Conservation (phyloP, 1,284 basidiomycete genomes). For the Leccinum angustisporum region DNA sequence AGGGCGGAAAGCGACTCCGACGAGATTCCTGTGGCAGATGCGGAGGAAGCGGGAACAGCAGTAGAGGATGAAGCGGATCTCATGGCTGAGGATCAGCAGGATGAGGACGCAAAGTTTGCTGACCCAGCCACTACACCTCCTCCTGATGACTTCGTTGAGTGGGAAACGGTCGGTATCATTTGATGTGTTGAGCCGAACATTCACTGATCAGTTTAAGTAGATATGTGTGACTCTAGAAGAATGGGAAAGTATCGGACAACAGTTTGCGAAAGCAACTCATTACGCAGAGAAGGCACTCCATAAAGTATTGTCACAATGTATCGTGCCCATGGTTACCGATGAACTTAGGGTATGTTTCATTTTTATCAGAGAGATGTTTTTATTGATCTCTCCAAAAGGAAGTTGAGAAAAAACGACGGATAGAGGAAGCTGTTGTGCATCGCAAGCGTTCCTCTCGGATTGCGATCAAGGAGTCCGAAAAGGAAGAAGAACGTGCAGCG, state of each 20-base stretch:
- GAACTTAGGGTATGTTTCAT: constrained; percentile 44
- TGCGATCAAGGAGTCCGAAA: constrained; percentile 69
- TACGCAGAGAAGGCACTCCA: constrained; percentile 78
- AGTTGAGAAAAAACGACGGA: constrained; percentile 54
- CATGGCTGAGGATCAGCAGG: constrained; percentile 5
- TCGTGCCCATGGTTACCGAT: constrained; percentile 68
- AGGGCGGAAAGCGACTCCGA: constrained; percentile 15
- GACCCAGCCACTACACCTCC: constrained; percentile 12
- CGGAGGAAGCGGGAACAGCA: constrained; percentile 3
- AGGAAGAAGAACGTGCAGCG: constrained; percentile 61
- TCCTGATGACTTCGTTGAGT: constrained; percentile 68
- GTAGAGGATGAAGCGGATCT: background rate
- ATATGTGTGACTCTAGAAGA: constrained; percentile 78
- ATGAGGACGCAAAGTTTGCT: background rate
- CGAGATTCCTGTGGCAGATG: constrained; percentile 1
- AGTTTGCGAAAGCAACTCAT: constrained; percentile 73
- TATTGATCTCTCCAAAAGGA: constrained; percentile 45
- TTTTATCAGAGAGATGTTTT: constrained; percentile 1
- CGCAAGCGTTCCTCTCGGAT: constrained; percentile 85
- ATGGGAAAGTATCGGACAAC: constrained; percentile 74
- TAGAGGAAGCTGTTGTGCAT: constrained; percentile 70
- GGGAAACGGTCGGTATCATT: constrained; percentile 70
- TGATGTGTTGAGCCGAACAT: background rate
- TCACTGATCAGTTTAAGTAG: constrained; percentile 37
- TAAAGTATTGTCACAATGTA: constrained; percentile 60